Evolutionary conservation across 305 asterid genomes (phyloP).

Genomic region (Solanum chacoense): DNA sequence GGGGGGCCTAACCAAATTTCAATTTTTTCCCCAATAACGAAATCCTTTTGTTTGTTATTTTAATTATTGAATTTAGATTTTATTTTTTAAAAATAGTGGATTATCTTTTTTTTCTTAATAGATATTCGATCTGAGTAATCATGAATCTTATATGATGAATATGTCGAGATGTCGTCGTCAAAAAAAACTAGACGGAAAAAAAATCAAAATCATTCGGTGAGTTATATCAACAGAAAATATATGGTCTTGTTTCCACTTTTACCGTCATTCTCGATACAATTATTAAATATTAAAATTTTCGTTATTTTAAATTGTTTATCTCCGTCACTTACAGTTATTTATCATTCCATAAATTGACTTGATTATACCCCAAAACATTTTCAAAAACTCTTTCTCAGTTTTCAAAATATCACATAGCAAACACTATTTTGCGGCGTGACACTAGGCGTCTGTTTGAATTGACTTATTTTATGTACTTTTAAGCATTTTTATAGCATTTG

Average conservation of each 20-base stretch:
- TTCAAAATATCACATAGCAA: neutral
- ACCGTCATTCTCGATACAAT: neutral
- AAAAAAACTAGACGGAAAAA: neutral
- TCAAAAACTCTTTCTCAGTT: neutral
- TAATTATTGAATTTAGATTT: neutral
- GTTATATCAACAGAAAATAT: neutral
- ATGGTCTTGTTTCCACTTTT: neutral
- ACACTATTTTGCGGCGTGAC: neutral
- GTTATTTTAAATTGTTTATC: neutral
- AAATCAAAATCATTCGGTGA: neutral
- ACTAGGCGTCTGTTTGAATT: neutral
- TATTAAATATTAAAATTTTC: neutral
- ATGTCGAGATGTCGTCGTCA: neutral
- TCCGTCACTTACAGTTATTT: no score
- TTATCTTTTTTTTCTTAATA: no score
- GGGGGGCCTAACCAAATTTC: neutral
- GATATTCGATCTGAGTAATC: neutral
- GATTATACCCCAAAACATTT: neutral
- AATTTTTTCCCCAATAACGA: neutral
- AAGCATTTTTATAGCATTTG: neutral
- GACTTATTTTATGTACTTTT: neutral
- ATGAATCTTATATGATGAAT: fast-evolving
- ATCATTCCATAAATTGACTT: neutral
- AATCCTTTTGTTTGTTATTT: neutral
- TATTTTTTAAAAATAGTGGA: no score